A percentile compares a stretch with the other conserved stretches of the same genome.
These are phyloP conservation scores for Hypoxylon sp. DNA, from an alignment of 2,329 filamentous ascomycete genomes.

Conservation along the genomic window DNA sequence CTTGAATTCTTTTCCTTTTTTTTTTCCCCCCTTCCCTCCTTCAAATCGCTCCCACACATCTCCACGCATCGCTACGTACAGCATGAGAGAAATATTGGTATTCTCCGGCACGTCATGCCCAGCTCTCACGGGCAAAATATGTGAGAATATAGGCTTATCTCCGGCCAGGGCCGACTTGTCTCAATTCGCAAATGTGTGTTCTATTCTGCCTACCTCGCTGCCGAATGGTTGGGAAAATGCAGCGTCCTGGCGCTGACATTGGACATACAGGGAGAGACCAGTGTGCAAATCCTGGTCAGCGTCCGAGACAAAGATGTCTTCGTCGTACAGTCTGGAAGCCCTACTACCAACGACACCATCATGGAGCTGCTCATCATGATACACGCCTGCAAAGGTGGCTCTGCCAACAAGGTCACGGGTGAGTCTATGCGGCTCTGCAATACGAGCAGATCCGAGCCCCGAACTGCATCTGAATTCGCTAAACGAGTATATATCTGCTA, in stretches of 20 bases:
- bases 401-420: slow-evolving; percentile 96
- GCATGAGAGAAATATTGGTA: slow-evolving; percentile 72
- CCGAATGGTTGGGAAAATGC: slow-evolving; percentile 23
- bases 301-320: slow-evolving; percentile 99
- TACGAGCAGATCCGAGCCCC: slow-evolving; percentile 1
- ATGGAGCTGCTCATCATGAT: slow-evolving; percentile 99
- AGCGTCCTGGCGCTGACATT: slow-evolving; percentile 29
- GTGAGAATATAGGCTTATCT: slow-evolving; percentile 71
- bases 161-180: slow-evolving; percentile 71
- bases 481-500: slow-evolving; percentile 20
- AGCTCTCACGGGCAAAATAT: slow-evolving; percentile 70
- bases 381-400: slow-evolving; percentile 96
- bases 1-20: slow-evolving; percentile 32
- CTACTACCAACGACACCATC: slow-evolving; percentile 96
- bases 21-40: slow-evolving; percentile 41
- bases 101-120: slow-evolving; percentile 74
- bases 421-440: slow-evolving; percentile 45
- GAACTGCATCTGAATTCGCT: background rate
- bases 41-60: too few relatives aligned
- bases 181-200: slow-evolving; percentile 74
- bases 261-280: slow-evolving; percentile 68
- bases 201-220: slow-evolving; percentile 15
- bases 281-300: slow-evolving; percentile 72
- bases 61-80: too few relatives aligned
- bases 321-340: slow-evolving; percentile 95